These are phyloP conservation scores for Mucor indicus DNA, from an alignment of 371 early-diverging fungal species.

Conservation along the genomic window DNA sequence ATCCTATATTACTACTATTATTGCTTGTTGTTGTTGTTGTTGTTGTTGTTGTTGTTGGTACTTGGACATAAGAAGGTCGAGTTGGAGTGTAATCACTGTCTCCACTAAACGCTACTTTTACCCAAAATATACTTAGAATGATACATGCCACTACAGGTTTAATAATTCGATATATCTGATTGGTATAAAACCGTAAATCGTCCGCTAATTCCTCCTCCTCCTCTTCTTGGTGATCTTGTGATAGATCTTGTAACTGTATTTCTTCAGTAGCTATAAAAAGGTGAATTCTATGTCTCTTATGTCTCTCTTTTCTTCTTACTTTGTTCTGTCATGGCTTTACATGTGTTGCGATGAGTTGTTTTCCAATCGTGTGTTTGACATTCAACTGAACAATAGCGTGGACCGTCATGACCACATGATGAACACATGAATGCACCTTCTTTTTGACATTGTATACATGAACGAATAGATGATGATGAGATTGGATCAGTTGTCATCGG, in stretches of 20 bases:
- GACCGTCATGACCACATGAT: conserved; percentile 47
- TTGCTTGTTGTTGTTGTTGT: not conserved
- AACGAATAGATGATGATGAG: not conserved
- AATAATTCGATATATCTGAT: conserved; percentile 78
- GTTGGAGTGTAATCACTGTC: conserved; percentile 58
- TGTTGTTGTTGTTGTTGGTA: conserved; percentile 7
- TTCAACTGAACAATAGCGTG: conserved; percentile 65
- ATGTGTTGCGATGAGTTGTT: conserved; percentile 45
- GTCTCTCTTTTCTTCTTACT: conserved; percentile 1
- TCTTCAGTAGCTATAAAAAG: not conserved
- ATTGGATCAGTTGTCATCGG: not conserved
- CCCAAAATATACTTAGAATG: conserved; percentile 78
- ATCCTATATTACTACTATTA: conserved; percentile 15
- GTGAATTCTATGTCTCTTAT: not conserved
- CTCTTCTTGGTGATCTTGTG: not conserved
- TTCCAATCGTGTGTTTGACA: conserved; percentile 72
- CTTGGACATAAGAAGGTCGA: conserved; percentile 43
- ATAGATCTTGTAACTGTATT: conserved; percentile 19
- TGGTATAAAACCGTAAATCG: conserved; percentile 73
- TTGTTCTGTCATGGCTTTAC: conserved; percentile 27
- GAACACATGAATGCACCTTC: conserved; percentile 62
- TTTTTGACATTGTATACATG: conserved; percentile 41
- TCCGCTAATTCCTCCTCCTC: conserved; percentile 41
- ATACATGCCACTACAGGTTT: conserved; percentile 80
- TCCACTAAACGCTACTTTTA: conserved; percentile 65